Evolutionary conservation across 805 yeast species (phyloP).

Genomic region (Saccharomycopsis capsularis): DNA sequence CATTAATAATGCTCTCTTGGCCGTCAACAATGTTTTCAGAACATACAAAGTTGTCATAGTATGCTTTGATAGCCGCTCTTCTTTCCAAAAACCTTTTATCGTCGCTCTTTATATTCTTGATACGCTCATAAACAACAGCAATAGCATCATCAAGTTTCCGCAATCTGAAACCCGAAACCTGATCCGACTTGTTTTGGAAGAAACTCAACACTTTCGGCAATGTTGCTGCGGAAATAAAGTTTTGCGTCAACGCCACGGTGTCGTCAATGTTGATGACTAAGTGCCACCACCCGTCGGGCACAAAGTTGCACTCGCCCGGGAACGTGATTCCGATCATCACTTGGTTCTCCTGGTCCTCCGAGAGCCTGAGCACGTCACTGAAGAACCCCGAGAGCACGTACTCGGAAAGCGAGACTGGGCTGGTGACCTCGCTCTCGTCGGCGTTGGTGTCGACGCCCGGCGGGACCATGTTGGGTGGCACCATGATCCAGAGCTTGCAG

Average conservation of each 20-base stretch:
- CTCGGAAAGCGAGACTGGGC: constrained; percentile 89
- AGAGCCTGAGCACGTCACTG: constrained; percentile 52
- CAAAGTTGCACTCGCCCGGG: constrained; percentile 80
- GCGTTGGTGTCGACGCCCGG: constrained; percentile 79
- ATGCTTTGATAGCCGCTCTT: constrained; percentile 1
- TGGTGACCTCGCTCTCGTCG: constrained; percentile 80
- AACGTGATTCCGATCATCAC: constrained; percentile 65
- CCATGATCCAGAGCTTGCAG: constrained; percentile 79
- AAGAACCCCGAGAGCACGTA: constrained; percentile 83
- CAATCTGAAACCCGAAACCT: constrained; percentile 74
- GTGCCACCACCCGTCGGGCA: constrained; percentile 99
- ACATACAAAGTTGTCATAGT: constrained; percentile 3
- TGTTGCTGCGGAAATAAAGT: constrained; percentile 68
- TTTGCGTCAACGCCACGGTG: constrained; percentile 82
- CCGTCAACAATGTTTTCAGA: background rate
- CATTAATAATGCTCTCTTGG: background rate
- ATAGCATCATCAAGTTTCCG: constrained; percentile 35
- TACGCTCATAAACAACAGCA: background rate
- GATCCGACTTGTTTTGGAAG: constrained; percentile 57
- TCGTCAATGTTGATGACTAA: constrained; percentile 79
- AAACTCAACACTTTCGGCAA: constrained; percentile 59
- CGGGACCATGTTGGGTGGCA: constrained; percentile 68
- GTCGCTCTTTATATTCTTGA: background rate
- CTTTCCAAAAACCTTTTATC: constrained; percentile 1
- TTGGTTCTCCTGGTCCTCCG: constrained; percentile 26